Percentiles rank a stretch among this genome's conserved stretches.
Evolutionary conservation across 2,329 filamentous ascomycete genomes (phyloP).

Genomic region (Arthrobotrys conoides): DNA sequence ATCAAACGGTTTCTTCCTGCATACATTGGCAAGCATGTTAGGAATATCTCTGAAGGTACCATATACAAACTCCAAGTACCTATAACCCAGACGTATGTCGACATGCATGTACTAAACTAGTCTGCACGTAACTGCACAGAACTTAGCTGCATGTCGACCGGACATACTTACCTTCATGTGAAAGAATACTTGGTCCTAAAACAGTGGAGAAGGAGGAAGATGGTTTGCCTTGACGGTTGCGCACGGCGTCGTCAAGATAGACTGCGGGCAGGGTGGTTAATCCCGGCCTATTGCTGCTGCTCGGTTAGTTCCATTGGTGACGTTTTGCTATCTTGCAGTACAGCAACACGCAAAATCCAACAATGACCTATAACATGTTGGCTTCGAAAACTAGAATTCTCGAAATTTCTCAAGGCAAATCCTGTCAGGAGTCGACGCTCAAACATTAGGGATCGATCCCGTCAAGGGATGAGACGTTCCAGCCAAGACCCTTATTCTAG

Average conservation of each 20-base stretch:
- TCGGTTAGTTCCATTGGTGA: constrained; percentile 22
- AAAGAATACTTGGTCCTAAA: constrained; percentile 13
- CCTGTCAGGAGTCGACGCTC: constrained; percentile 2
- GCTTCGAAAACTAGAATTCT: not conserved
- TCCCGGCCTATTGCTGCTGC: constrained; percentile 23
- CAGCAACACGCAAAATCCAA: constrained; percentile 27
- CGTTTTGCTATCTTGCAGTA: not conserved
- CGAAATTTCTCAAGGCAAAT: not conserved
- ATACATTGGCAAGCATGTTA: not conserved
- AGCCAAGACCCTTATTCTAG: constrained; percentile 16
- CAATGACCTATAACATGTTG: not conserved
- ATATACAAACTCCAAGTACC: constrained; percentile 10
- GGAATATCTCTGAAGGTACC: constrained; percentile 14
- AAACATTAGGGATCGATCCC: not conserved
- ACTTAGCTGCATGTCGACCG: not conserved
- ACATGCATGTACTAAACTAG: constrained; percentile 16
- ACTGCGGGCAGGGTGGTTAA: constrained; percentile 35
- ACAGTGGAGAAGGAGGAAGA: not conserved
- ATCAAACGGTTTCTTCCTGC: constrained; percentile 29
- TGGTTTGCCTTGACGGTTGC: constrained; percentile 33
- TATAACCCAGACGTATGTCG: constrained; percentile 4
- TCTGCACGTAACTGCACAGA: constrained; percentile 1
- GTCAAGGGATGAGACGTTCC: constrained; percentile 3
- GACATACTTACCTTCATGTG: constrained; percentile 6
- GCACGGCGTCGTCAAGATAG: constrained; percentile 45